Percentiles rank a stretch among this genome's conserved stretches.
Conservation (phyloP, 2,329 filamentous ascomycete species). For the Pyricularia pennisetigena region DNA sequence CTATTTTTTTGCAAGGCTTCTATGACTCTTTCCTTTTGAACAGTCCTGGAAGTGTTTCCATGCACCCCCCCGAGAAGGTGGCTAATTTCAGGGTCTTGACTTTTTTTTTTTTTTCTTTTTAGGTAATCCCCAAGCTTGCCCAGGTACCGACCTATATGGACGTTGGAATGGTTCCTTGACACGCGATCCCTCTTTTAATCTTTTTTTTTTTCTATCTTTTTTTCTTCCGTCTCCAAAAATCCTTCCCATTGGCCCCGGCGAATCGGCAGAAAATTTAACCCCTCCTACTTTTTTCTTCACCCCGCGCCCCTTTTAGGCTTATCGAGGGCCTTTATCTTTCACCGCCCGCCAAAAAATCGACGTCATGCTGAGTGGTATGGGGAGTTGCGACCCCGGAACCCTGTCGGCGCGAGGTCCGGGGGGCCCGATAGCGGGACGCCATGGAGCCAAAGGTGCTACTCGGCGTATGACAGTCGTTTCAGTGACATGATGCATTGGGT, state of each 20-base stretch:
- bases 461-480: neutral
- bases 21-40: too few species aligned
- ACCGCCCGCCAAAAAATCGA: neutral
- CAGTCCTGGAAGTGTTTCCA: too few species aligned
- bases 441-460: neutral
- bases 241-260: too few species aligned
- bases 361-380: neutral
- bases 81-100: too few species aligned
- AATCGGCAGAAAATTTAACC: neutral
- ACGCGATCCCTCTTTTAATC: neutral
- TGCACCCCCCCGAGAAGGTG: too few species aligned
- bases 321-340: neutral
- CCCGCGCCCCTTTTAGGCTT: neutral
- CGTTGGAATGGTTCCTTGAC: too few species aligned
- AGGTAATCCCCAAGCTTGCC: too few species aligned
- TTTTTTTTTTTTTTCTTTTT: too few species aligned
- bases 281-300: neutral
- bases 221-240: neutral
- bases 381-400: neutral
- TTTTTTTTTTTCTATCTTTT: neutral
- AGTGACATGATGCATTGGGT: neutral
- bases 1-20: neutral
- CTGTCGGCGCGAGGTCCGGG: neutral
- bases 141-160: too few species aligned
- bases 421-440: neutral